These are phyloP conservation scores for Yarrowia divulgata DNA, from an alignment of 805 yeast species.

Conservation along the genomic window DNA sequence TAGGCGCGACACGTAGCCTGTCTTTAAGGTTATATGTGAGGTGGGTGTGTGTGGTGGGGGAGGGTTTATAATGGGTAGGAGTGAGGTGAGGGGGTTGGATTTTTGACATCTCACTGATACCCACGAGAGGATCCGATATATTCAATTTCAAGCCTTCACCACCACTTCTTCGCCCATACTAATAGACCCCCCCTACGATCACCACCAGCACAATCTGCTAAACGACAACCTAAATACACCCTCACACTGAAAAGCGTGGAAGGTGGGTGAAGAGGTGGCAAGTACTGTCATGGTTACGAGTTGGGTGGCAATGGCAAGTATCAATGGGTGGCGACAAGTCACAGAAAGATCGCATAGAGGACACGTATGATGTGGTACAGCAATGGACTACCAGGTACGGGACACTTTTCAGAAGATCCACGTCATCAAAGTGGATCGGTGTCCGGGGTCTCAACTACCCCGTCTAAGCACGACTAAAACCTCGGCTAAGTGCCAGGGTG, in stretches of 20 bases:
- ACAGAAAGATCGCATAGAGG: too few relatives aligned
- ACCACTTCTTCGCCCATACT: too few relatives aligned
- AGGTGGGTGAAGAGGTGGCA: constrained; percentile 10
- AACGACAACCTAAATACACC: background rate
- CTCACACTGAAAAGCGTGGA: background rate
- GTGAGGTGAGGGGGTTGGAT: too few relatives aligned
- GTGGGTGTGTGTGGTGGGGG: background rate
- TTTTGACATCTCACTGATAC: background rate
- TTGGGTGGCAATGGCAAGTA: too few relatives aligned
- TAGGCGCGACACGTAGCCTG: constrained; percentile 28
- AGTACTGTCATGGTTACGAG: too few relatives aligned
- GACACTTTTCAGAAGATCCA: too few relatives aligned
- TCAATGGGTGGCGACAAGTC: background rate
- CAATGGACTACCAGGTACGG: too few relatives aligned
- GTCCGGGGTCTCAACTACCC: too few relatives aligned
- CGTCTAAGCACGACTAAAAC: background rate
- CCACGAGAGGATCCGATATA: too few relatives aligned
- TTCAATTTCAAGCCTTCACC: too few relatives aligned
- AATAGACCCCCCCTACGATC: background rate
- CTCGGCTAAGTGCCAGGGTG: background rate
- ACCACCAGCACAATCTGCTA: background rate
- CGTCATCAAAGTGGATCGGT: too few relatives aligned
- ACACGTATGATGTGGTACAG: too few relatives aligned
- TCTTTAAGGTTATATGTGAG: background rate
- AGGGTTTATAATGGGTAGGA: background rate